Evolutionary conservation across 306 rosid species (phyloP).

Genomic region (Sicyos baderoa): DNA sequence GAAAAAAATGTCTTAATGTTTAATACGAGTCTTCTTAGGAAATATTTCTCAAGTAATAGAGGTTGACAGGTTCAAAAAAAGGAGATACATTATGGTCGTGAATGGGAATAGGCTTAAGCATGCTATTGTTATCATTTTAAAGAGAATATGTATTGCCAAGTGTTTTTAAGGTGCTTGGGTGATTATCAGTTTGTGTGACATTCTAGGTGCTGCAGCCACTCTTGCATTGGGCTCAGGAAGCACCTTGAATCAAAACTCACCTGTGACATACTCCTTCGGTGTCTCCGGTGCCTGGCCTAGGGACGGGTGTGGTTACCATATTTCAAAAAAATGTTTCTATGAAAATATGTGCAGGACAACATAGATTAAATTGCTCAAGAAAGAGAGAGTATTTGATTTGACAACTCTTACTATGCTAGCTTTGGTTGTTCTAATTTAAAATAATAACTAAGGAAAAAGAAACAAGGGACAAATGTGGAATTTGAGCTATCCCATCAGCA

Average conservation of each 20-base stretch:
- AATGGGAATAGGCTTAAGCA: background rate
- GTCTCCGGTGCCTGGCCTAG: too few species aligned
- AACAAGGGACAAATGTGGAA: background rate
- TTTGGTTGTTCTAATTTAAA: background rate
- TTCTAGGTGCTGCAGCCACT: background rate
- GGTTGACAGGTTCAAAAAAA: background rate
- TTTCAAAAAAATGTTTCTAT: too few species aligned
- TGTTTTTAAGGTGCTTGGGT: slow-evolving; percentile 3
- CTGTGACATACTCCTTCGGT: too few species aligned
- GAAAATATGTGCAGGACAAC: background rate
- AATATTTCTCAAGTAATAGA: background rate
- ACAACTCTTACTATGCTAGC: slow-evolving; percentile 5
- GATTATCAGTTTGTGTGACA: background rate
- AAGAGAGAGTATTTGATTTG: background rate
- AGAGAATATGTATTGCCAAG: background rate
- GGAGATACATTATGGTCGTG: background rate
- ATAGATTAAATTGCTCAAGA: background rate
- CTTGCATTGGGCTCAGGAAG: background rate
- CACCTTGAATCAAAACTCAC: slow-evolving; percentile 4
- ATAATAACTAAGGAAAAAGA: background rate
- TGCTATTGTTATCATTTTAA: slow-evolving; percentile 12
- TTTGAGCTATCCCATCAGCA: background rate
- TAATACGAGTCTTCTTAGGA: background rate
- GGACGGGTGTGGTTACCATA: too few species aligned
- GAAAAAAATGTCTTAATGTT: too few species aligned